Evolutionary conservation across 148 eudicot genomes (phyloP).

Genomic region (Rhododendron simsii): DNA sequence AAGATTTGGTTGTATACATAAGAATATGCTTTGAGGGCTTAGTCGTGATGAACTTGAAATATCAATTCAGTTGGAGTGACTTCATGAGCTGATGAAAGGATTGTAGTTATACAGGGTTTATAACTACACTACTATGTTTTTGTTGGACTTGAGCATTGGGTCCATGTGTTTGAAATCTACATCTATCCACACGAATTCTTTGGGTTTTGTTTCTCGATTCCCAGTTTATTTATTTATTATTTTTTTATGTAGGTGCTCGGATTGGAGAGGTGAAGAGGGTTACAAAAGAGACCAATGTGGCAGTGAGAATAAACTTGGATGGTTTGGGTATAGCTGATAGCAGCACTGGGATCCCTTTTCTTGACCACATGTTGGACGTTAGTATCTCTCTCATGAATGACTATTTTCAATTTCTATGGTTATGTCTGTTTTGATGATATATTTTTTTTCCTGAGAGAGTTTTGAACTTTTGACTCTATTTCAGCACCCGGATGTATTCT

Average conservation of each 20-base stretch:
- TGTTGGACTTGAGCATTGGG: not conserved
- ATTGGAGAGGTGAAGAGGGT: slow-evolving; percentile 84
- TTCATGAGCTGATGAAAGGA: not conserved
- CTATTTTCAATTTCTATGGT: not conserved
- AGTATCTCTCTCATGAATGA: slow-evolving; percentile 18
- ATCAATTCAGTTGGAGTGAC: not conserved
- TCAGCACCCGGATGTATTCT: not conserved
- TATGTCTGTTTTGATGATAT: not conserved
- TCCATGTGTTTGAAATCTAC: not conserved
- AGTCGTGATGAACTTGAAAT: not conserved
- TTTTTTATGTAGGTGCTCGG: slow-evolving; percentile 34
- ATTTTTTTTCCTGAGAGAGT: not conserved
- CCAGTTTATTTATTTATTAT: not conserved
- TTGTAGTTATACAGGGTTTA: not conserved
- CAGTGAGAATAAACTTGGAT: slow-evolving; percentile 80
- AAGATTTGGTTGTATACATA: not conserved
- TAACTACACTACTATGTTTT: not conserved
- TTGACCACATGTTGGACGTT: slow-evolving; percentile 94
- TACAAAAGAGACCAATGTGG: slow-evolving; percentile 90
- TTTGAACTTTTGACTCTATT: not conserved
- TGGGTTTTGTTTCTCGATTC: not conserved
- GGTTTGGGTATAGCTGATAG: slow-evolving; percentile 80
- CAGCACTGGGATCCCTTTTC: slow-evolving; percentile 79
- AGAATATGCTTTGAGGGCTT: not conserved
- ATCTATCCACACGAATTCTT: not conserved